Base-by-base conservation (phyloP, 306 rosid genomes). In the Corylus americana region DNA sequence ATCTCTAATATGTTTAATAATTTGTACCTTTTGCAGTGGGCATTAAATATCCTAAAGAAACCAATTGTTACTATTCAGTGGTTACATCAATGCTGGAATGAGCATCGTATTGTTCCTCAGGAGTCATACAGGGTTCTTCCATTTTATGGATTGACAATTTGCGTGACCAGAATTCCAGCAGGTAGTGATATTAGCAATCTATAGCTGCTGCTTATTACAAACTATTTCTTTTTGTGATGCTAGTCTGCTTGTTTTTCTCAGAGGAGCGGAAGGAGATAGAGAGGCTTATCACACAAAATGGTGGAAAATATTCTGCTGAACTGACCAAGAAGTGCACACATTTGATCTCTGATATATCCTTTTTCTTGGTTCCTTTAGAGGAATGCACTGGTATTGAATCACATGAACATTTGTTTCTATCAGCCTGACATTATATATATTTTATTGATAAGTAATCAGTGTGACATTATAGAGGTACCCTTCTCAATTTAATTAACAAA, bases 291-390 rank as follows among this genome's bases (percentile, higher is more conserved):
- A 76, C 77, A 73, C 90, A 86, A 87, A 88, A 95, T 89, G 97
- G 96, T 83, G 98, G 98, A 78, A 91, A 84, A 77, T 95, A 92
- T 88, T 95, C 94, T 64, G 92, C 89, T 3, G 98, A 95, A 72
- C 87, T 95, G 79, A 92, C 92, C 61, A 90, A 84, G 89, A 91
- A 84, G 62, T 95, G 98, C 84, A 91, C 98, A 2, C 98, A 93
- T 83, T 88, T 95, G 88, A 95, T 95, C 84, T 91, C 89, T 77
- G 90, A 83, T 74, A 95, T 95, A 95, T 95, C 98, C 98, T 95
- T 91, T 49, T 77, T 70, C 51, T 50, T 47, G 54, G 73, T 71
- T 86, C 25, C 55, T 75, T 72, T 67, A 70, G 78, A 78, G 77
- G 44, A 78, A 22, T 20, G 37, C 67, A 73, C 74, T 78, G 67